Percentiles rank a stretch among this genome's conserved stretches.
These are phyloP conservation scores for Leccinum angustisporum DNA, from an alignment of 1,284 basidiomycete species.

Conservation along the genomic window DNA sequence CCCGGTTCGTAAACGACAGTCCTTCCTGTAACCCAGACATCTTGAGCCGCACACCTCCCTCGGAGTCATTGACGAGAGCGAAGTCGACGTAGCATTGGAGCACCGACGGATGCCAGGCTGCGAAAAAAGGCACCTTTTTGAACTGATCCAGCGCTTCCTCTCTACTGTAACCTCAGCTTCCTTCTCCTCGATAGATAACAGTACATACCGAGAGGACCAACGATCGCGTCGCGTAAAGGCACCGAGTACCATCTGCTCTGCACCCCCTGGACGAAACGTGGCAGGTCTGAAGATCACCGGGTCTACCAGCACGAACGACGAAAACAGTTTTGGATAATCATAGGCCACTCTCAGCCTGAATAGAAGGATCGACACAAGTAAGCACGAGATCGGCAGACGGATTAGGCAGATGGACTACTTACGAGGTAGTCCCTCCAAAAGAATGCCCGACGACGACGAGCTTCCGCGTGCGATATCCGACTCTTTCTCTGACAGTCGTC, in stretches of 20 bases:
- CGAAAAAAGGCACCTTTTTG: conserved; percentile 65
- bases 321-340: conserved; percentile 66
- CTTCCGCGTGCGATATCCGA: conserved; percentile 48
- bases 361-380: not conserved
- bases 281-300: conserved; percentile 58
- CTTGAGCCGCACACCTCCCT: conserved; percentile 53
- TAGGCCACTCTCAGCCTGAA: conserved; percentile 59
- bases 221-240: conserved; percentile 62
- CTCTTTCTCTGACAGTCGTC: conserved; percentile 39
- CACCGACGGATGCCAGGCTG: conserved; percentile 68
- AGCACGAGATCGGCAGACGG: not conserved
- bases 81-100: conserved; percentile 69
- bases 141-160: conserved; percentile 61
- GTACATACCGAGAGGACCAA: conserved; percentile 61
- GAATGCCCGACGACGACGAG: conserved; percentile 80
- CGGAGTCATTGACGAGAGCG: conserved; percentile 45
- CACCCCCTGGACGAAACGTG: conserved; percentile 7
- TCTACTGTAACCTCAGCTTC: conserved; percentile 36
- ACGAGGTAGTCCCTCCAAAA: conserved; percentile 75
- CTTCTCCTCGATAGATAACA: not conserved
- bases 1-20: conserved; percentile 49
- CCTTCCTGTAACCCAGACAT: conserved; percentile 61
- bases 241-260: conserved; percentile 35
- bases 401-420: conserved; percentile 26
- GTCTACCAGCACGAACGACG: conserved; percentile 76